Base-by-base conservation (phyloP, 1,139 yeast genomes). In the Protomyces macrosporus region DNA sequence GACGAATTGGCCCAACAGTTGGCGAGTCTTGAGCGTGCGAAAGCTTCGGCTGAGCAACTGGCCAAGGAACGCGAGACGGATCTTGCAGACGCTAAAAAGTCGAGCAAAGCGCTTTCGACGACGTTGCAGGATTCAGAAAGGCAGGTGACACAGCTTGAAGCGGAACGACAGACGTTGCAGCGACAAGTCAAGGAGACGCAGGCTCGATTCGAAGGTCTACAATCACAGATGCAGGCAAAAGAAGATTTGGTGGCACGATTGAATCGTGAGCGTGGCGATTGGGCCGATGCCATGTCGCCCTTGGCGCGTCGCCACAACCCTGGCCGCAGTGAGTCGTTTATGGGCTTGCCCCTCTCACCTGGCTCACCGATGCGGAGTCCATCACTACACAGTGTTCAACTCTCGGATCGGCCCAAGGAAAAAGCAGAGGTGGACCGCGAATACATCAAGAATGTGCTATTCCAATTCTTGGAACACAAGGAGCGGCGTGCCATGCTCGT, bases 381-480 rank as follows among this genome's bases (percentile, higher is more conserved):
- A 2, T 45, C 57, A 12, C 36, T 54, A 33, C 54, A 53, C 33
- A 52, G 57, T 30, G 53, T 58, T 4, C 45, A 56, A 10, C 33
- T 54, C 23, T 30, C 39, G 9, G 63, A 54, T 37, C 42, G 51
- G 12, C 58, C 58, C 14, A 53, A 45, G 53, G 58, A 60, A 34
- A 60, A 60, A 16, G 54, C 58, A 10, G 63, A 53, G 36, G 58
- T 60, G 33, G 63, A 60, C 40, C 58, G 63, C 16, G 63, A 60
- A 32, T 93, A 93, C 73, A 81, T 90, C 63, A 88, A 88, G 73
- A 93, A 93, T 72, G 97, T 93, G 1, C 75, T 93, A 23, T 76
- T 93, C 6, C 97, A 97, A 1, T 93, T 87, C 73, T 76, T 93
- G 67, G 97, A 91, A 72, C 96, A 89, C 72, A 88, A 82, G 71